Evolutionary conservation across 345 rosid genomes (phyloP).

Genomic region (Clausena lansium): DNA sequence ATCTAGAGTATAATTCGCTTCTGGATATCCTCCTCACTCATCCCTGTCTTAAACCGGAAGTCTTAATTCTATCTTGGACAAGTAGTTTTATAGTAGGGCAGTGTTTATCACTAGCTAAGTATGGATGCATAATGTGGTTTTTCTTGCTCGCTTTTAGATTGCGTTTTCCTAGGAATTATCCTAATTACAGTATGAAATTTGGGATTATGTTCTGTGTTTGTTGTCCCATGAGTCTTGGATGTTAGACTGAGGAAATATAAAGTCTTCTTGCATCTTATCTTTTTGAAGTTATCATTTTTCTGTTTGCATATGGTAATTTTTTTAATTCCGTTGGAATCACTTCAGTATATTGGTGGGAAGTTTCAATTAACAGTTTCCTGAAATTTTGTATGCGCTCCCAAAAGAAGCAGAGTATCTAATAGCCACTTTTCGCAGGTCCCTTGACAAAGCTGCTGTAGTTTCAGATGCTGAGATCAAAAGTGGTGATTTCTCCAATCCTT

Average conservation of each 20-base stretch:
- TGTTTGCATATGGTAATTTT: not conserved
- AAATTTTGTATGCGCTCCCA: not conserved
- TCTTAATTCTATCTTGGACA: not conserved
- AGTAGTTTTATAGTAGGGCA: not conserved
- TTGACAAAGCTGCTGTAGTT: conserved; percentile 87
- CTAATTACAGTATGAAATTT: not conserved
- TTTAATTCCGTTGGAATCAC: not conserved
- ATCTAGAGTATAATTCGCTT: not conserved
- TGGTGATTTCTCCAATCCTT: conserved; percentile 56
- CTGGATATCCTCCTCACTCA: not conserved
- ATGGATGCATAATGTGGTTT: not conserved
- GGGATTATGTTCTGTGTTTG: not conserved
- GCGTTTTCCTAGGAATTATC: not conserved
- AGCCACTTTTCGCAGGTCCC: conserved; percentile 54
- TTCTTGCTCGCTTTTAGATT: not conserved
- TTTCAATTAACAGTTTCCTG: not conserved
- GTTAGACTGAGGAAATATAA: not conserved
- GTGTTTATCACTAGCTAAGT: no score
- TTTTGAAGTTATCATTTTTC: not conserved
- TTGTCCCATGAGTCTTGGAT: not conserved
- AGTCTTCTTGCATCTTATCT: not conserved
- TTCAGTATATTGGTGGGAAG: not conserved
- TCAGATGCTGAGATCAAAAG: conserved; percentile 59
- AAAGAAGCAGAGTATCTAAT: not conserved
- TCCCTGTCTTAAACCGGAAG: not conserved